Evolutionary conservation across 768 basidiomycete species (phyloP).

Genomic region (Vishniacozyma victoriae): DNA sequence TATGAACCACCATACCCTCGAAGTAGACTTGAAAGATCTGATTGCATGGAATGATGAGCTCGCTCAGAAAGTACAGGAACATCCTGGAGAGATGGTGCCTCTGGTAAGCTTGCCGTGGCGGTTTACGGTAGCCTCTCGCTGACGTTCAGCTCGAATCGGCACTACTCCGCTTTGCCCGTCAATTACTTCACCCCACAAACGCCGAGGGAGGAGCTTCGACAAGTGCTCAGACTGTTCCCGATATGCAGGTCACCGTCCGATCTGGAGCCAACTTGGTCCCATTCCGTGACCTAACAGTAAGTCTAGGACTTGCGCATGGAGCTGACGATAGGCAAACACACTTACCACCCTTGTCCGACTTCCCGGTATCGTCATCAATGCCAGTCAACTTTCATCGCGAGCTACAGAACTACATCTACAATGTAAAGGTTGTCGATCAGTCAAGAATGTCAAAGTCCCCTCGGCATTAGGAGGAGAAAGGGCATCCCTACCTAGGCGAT

Average conservation of each 20-base stretch:
- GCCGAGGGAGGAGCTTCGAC: constrained; percentile 45
- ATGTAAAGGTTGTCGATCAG: constrained; percentile 80
- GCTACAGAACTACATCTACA: constrained; percentile 87
- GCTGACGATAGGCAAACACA: constrained; percentile 58
- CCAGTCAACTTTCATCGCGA: constrained; percentile 85
- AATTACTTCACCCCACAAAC: constrained; percentile 70
- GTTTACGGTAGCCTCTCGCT: neutral
- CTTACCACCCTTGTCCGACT: constrained; percentile 94
- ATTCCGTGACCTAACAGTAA: constrained; percentile 81
- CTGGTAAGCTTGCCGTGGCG: constrained; percentile 55
- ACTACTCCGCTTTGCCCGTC: constrained; percentile 72
- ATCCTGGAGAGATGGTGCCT: constrained; percentile 81
- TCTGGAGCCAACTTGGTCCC: constrained; percentile 90
- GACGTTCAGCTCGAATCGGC: constrained; percentile 78
- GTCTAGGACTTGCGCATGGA: constrained; percentile 12
- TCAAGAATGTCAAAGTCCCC: constrained; percentile 71
- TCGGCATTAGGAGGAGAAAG: constrained; percentile 83
- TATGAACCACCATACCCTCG: constrained; percentile 76
- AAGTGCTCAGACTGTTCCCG: constrained; percentile 51
- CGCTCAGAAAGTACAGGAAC: constrained; percentile 81
- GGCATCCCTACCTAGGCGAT: constrained; percentile 76
- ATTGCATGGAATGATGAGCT: constrained; percentile 85
- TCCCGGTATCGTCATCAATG: constrained; percentile 96
- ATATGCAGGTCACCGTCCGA: constrained; percentile 77
- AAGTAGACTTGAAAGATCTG: constrained; percentile 69